Evolutionary conservation across 1,284 basidiomycete species (phyloP).

Genomic region (Trichosporon sp.): DNA sequence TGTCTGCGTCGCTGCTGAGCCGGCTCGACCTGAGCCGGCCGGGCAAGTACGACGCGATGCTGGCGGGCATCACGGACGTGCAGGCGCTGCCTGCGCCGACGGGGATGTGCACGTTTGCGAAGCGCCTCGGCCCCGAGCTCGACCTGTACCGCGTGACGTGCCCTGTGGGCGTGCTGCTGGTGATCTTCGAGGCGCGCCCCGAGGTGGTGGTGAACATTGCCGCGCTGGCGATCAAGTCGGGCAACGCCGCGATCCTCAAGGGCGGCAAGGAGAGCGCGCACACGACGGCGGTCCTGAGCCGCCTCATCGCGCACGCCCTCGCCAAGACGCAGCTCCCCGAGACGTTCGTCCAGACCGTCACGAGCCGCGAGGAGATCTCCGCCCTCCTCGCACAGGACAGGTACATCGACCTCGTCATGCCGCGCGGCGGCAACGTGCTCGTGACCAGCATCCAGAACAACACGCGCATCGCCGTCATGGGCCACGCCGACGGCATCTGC

Average conservation of each 20-base stretch:
- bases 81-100: conserved; percentile 79
- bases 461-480: conserved; percentile 96
- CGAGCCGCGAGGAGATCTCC: conserved; percentile 87
- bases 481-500: conserved; percentile 67
- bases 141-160: conserved; percentile 92
- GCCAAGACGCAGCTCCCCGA: conserved; percentile 65
- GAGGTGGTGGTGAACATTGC: conserved; percentile 99
- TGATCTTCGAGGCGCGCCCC: conserved; percentile 96
- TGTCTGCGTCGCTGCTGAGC: conserved; percentile 74
- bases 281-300: conserved; percentile 69
- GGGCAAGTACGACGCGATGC: conserved; percentile 92
- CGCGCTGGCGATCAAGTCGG: conserved; percentile 93
- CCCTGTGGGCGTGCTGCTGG: conserved; percentile 91
- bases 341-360: conserved; percentile 84
- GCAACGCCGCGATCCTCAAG: conserved; percentile 91
- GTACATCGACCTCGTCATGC: conserved; percentile 96
- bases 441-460: conserved; percentile 83
- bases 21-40: conserved; percentile 77
- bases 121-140: conserved; percentile 75
- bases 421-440: conserved; percentile 86
- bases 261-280: conserved; percentile 89
- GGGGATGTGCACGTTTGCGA: conserved; percentile 81
- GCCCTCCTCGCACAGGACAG: conserved; percentile 78
- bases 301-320: conserved; percentile 75
- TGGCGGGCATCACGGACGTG: conserved; percentile 84